phyloP scores from a whole-genome alignment of 2,329 filamentous ascomycete genomes.

The Exophiala viscosa region DNA sequence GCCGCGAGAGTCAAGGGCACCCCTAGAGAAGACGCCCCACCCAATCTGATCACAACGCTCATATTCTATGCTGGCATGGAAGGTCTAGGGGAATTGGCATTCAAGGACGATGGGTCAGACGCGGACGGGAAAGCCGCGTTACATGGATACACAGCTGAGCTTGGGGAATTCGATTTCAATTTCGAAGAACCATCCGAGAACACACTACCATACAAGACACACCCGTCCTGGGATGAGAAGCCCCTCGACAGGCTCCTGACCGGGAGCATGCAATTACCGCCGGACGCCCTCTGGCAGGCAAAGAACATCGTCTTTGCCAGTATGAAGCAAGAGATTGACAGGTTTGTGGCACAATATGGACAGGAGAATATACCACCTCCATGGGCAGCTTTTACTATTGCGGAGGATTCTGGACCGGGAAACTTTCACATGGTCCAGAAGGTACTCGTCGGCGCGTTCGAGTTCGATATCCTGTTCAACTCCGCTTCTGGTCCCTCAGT shows the following conservation, averaged over 20 bases:
- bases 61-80: constrained; percentile 82
- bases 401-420: constrained; percentile 64
- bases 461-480: constrained; percentile 87
- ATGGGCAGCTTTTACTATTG: constrained; percentile 77
- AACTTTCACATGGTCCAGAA: constrained; percentile 90
- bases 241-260: constrained; percentile 74
- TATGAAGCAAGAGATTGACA: constrained; percentile 62
- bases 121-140: constrained; percentile 63
- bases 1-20: constrained; percentile 80
- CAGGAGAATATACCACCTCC: constrained; percentile 71
- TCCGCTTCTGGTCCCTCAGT: constrained; percentile 63
- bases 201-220: constrained; percentile 57
- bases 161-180: constrained; percentile 76
- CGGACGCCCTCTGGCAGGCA: constrained; percentile 75
- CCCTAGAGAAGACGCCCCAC: constrained; percentile 65
- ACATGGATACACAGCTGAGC: constrained; percentile 63
- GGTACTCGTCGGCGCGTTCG: constrained; percentile 82
- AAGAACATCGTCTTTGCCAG: constrained; percentile 65
- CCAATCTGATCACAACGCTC: constrained; percentile 68
- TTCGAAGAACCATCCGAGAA: constrained; percentile 67
- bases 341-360: constrained; percentile 56
- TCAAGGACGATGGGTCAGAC: constrained; percentile 54
- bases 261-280: constrained; percentile 63
- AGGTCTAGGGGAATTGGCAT: constrained; percentile 64
- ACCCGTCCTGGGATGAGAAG: constrained; percentile 64